Evolutionary conservation across 306 rosid genomes (phyloP).

Genomic region (Rubus idaeus): DNA sequence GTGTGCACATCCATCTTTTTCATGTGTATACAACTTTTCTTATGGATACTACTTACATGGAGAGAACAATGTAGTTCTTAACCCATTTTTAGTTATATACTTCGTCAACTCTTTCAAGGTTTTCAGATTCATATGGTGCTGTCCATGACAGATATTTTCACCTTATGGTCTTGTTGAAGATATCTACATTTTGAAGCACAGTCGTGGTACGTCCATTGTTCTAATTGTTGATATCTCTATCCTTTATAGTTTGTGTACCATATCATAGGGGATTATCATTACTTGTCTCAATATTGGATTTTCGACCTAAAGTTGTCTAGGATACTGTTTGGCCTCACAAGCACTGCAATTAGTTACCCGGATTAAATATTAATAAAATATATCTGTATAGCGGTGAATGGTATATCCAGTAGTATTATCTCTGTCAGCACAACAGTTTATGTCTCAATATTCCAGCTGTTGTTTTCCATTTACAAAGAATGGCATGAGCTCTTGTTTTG

Average conservation of each 20-base stretch:
- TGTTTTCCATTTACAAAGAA: slow-evolving; percentile 8
- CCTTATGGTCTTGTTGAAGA: slow-evolving; percentile 72
- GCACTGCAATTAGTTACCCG: neutral
- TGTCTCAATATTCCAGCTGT: slow-evolving; percentile 3
- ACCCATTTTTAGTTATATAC: neutral
- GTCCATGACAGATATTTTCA: slow-evolving; percentile 71
- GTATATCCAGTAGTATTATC: slow-evolving; percentile 11
- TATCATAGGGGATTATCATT: neutral
- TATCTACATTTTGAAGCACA: slow-evolving; percentile 51
- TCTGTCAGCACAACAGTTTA: slow-evolving; percentile 12
- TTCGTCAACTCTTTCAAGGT: neutral
- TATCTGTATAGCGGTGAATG: neutral
- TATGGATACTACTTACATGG: neutral
- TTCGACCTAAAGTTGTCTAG: neutral
- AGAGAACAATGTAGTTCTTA: neutral
- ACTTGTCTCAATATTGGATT: neutral
- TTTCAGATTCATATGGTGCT: slow-evolving; percentile 23
- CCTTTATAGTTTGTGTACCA: neutral
- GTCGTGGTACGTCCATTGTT: slow-evolving; percentile 59
- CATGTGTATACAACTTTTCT: neutral
- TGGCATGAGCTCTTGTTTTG: slow-evolving; percentile 13
- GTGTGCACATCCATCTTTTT: neutral
- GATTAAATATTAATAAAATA: neutral
- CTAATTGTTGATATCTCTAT: slow-evolving; percentile 25
- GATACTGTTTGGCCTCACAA: neutral